A percentile compares a stretch with the other conserved stretches of the same genome.
phyloP scores from a whole-genome alignment of 441 rosid genomes.

The Viola pubescens region DNA sequence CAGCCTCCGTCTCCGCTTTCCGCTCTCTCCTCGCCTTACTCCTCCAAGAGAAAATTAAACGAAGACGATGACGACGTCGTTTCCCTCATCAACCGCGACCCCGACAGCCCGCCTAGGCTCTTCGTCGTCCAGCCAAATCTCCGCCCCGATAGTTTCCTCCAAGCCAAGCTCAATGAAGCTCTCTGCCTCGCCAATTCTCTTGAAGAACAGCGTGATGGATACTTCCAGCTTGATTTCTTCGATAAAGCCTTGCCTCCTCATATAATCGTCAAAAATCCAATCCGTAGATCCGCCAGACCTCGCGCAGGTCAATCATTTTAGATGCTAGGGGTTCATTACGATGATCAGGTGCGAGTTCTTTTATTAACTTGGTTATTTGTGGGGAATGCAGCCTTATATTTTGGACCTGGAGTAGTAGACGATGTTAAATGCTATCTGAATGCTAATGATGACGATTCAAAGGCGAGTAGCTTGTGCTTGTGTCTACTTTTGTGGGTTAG shows the following conservation, averaged over 20 bases:
- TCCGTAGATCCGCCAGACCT: slow-evolving; percentile 44
- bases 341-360: background rate
- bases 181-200: slow-evolving; percentile 84
- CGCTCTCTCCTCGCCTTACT: slow-evolving; percentile 17
- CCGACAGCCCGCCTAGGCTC: slow-evolving; percentile 56
- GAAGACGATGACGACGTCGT: slow-evolving; percentile 18
- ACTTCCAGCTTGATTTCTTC: slow-evolving; percentile 53
- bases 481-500: background rate
- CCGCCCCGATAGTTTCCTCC: slow-evolving; percentile 46
- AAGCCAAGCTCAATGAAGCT: slow-evolving; percentile 80
- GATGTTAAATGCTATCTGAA: slow-evolving; percentile 51
- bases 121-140: slow-evolving; percentile 87
- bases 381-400: slow-evolving; percentile 49
- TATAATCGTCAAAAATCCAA: slow-evolving; percentile 74
- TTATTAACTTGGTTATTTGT: background rate
- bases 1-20: slow-evolving; percentile 5
- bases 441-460: slow-evolving; percentile 37
- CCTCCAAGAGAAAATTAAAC: slow-evolving; percentile 20
- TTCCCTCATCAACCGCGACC: slow-evolving; percentile 49
- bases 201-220: slow-evolving; percentile 85
- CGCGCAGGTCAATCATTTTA: slow-evolving; percentile 44
- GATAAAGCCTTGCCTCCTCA: slow-evolving; percentile 70
- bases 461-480: slow-evolving; percentile 38
- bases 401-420: slow-evolving; percentile 72
- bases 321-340: background rate